Base-by-base conservation (phyloP, 768 basidiomycete genomes). In the Tubosaeta brunneosetosa region DNA sequence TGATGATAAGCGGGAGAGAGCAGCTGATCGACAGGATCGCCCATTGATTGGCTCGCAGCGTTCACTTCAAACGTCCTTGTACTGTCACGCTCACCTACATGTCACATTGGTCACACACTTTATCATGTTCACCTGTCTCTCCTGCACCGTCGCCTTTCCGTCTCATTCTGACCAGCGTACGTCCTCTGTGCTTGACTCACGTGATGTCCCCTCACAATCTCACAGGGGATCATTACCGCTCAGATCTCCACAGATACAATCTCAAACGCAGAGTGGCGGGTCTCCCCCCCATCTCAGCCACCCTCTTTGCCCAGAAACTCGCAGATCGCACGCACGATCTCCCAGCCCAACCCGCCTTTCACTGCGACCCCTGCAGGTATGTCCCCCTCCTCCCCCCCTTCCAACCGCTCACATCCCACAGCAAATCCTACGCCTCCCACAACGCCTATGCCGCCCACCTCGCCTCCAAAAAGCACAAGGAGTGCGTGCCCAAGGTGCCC, bases 211-310 rank as follows among this genome's bases (percentile, higher is more conserved):
- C 45, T 34, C 32, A 45, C 49, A 58, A 22, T 17, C 41, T 26
- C 60, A 13, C 60, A 91, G 89, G 95, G 53, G 72, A 74, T 0
- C 97, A 99, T 67, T 97, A 95, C 70, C 83, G 84, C 57, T 91
- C 91, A 25, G 97, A 99, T 70, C 88, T 90, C 69, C 97, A 99
- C 73, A 78, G 94, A 49, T 99, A 99, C 73, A 99, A 99, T 66
- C 92, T 97, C 85, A 95, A 95, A 76, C 88, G 94, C 58, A 84
- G 93, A 27, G 89, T 98, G 16, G 94, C 95, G 2, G 83, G 80
- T 6, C 79, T 99, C 2, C 88, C 91, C 9, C 94, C 95, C 2
- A 83, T 99, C 62, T 85, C 83, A 53, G 80, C 78, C 0, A 71
- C 77, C 7, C 60, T 85, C 2, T 99, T 97, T 73, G 86, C 94